phyloP scores from a whole-genome alignment of 768 basidiomycete genomes.

The Amanita muscaria region DNA sequence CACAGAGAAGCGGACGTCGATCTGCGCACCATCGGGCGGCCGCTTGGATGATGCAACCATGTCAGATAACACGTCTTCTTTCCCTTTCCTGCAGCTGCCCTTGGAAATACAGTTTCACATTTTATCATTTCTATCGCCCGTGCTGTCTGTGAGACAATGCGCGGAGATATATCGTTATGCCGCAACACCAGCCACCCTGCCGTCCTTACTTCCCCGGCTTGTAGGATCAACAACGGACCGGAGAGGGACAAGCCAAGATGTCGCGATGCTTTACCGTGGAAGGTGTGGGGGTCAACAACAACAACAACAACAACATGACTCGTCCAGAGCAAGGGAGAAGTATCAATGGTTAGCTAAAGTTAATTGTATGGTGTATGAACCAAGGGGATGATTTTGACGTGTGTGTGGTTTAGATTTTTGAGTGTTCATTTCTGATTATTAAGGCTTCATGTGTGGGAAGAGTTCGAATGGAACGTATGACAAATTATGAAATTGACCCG shows the following conservation, averaged over 20 bases:
- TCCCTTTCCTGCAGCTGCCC: constrained; percentile 37
- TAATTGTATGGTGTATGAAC: constrained; percentile 3
- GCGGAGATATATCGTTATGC: constrained; percentile 46
- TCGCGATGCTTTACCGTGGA: not conserved
- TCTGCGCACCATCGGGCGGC: no score
- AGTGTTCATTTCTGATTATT: no score
- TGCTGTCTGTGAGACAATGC: constrained; percentile 46
- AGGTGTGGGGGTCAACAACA: not conserved
- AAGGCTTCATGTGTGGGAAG: no score
- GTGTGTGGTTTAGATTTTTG: not conserved
- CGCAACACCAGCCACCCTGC: constrained; percentile 1
- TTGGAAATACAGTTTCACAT: constrained; percentile 49
- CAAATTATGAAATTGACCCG: no score
- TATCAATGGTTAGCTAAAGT: not conserved
- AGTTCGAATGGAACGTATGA: no score
- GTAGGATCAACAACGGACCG: not conserved
- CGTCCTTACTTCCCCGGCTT: constrained; percentile 5
- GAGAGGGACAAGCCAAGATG: not conserved
- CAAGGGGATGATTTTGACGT: not conserved
- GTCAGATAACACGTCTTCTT: constrained; percentile 9
- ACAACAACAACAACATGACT: no score
- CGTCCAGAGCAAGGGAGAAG: not conserved
- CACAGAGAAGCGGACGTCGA: not conserved
- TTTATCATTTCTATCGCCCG: constrained; percentile 48
- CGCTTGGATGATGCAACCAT: constrained; percentile 4